Evolutionary conservation across 306 rosid genomes (phyloP), one percentile per base, ranked within the genome.

Genomic region (Castanopsis chinensis): DNA sequence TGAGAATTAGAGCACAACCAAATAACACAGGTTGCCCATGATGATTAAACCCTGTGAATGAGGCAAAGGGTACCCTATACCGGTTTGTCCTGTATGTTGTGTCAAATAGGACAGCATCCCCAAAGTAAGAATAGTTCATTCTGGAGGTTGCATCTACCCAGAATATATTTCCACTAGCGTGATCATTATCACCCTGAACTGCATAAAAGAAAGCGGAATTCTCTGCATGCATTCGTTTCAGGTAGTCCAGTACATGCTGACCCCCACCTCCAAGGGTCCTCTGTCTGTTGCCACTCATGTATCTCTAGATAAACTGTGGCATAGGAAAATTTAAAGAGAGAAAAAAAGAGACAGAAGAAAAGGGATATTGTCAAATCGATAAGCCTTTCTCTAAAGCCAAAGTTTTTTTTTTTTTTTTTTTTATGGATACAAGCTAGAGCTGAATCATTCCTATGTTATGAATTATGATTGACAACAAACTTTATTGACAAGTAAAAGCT

Each of bases 161-260:
- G 76, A 94, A 90, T 70, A 94, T 84, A 85, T 88, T 94, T 20
- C 92, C 94, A 69, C 81, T 74, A 1, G 83, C n/a, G 17, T 85
- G 90, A 81, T 83, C 92, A 61, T 72, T 83, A 52, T 89, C 94
- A 67, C 79, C 61, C 86, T 94, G 97, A 64, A 94, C 82, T 19
- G 93, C 90, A 82, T 83, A 92, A 76, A 67, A 90, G 91, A 92
- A 92, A 73, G 89, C 83, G 78, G 90, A 91, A 88, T 87, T 89
- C 82, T 92, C 98, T 58, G 92, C 91, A 67, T 90, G 93, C 96
- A 88, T 89, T 82, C 94, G 92, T 84, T 87, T 92, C 80, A 94
- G 85, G 81, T 94, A 89, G 78, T 92, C 97, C 80, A 94, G 58
- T 20, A 94, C 83, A 78, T 88, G 92, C 85, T 94, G 92, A 65